Percentiles rank a stretch among this genome's conserved stretches.
Evolutionary conservation across 345 rosid genomes (phyloP).

Genomic region (Citrus cavaleriei): DNA sequence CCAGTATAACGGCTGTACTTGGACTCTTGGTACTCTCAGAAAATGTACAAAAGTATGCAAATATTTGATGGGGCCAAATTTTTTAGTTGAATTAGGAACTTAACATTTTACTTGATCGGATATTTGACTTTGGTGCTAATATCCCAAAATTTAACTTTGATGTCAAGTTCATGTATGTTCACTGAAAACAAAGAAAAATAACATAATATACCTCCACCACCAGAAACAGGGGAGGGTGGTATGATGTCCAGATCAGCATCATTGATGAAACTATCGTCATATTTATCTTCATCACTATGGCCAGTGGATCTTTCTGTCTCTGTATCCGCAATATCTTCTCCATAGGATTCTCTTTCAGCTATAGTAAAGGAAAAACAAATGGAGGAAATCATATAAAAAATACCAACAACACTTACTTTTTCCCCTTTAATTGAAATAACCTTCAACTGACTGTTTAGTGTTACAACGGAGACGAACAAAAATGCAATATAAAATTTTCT

Average conservation of each 20-base stretch:
- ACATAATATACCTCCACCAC: constrained; percentile 33
- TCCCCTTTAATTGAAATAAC: too few relatives aligned
- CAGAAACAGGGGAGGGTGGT: constrained; percentile 30
- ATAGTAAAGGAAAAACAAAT: constrained; percentile 20
- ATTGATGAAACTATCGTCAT: constrained; percentile 69
- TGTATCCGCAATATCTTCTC: constrained; percentile 62
- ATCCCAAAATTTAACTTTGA: background rate
- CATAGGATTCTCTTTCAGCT: constrained; percentile 47
- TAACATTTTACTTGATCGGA: background rate
- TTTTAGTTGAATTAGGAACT: background rate
- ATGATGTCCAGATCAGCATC: constrained; percentile 36
- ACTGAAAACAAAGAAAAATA: background rate
- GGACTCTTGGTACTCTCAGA: background rate
- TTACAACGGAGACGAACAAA: background rate
- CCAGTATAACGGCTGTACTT: background rate
- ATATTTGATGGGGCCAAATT: background rate
- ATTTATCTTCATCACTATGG: constrained; percentile 44
- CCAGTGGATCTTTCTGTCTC: constrained; percentile 44
- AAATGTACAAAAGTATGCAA: background rate
- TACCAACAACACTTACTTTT: background rate
- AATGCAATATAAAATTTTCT: background rate
- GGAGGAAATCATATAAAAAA: background rate
- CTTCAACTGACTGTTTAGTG: too few relatives aligned
- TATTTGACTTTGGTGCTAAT: constrained; percentile 1
- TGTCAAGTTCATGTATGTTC: background rate